Evolutionary conservation across 2,329 filamentous ascomycete species (phyloP).

Genomic region (Pseudofabraea citricarpa): DNA sequence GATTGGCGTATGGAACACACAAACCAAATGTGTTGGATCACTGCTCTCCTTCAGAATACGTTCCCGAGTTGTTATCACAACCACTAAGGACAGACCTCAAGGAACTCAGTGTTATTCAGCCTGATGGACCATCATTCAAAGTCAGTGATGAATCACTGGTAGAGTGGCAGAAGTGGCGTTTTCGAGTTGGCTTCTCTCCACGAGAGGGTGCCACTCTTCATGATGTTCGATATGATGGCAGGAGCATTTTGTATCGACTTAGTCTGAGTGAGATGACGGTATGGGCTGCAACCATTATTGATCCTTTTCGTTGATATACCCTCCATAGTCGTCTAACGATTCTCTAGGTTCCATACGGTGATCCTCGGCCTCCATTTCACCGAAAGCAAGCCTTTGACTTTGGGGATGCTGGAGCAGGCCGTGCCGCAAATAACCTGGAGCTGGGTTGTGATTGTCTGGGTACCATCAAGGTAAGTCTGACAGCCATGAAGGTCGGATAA

Average conservation of each 20-base stretch:
- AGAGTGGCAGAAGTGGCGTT: slow-evolving; percentile 52
- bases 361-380: slow-evolving; percentile 56
- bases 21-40: slow-evolving; percentile 35
- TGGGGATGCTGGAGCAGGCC: slow-evolving; percentile 59
- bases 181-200: slow-evolving; percentile 55
- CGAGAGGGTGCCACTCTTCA: slow-evolving; percentile 56
- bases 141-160: slow-evolving; percentile 36
- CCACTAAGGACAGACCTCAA: slow-evolving; percentile 42
- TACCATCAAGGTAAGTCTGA: slow-evolving; percentile 43
- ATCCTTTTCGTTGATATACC: too few species aligned
- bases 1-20: slow-evolving; percentile 34
- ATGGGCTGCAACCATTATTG: neutral
- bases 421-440: slow-evolving; percentile 59
- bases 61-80: slow-evolving; percentile 32
- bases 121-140: slow-evolving; percentile 56
- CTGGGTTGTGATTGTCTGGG: slow-evolving; percentile 64
- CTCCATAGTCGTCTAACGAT: too few species aligned
- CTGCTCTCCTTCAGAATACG: slow-evolving; percentile 24
- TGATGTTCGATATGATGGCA: slow-evolving; percentile 53
- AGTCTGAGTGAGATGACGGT: slow-evolving; percentile 57
- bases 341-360: slow-evolving; percentile 48
- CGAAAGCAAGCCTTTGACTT: slow-evolving; percentile 66
- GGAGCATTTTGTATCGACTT: slow-evolving; percentile 52
- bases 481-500: neutral
- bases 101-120: slow-evolving; percentile 56